These are phyloP conservation scores for Calcarisporium arbuscula DNA, from an alignment of 2,329 filamentous ascomycete species.

Conservation along the genomic window DNA sequence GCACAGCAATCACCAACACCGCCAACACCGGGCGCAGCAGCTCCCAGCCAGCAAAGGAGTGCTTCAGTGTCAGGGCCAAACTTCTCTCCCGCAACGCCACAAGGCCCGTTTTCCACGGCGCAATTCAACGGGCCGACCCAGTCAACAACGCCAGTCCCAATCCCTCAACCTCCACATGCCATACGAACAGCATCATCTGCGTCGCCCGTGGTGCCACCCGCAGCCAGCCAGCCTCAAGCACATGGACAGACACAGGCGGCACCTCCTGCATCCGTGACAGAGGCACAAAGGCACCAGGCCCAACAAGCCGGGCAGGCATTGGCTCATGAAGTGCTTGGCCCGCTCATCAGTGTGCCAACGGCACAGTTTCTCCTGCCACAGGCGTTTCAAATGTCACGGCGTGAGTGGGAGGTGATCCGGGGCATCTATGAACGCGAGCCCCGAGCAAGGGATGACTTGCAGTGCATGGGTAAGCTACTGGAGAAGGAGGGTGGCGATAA, in stretches of 20 bases:
- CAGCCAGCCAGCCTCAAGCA: conserved; percentile 8
- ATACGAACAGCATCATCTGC: conserved; percentile 12
- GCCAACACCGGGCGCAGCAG: conserved; percentile 28
- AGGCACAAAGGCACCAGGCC: conserved; percentile 32
- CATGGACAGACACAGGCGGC: conserved; percentile 1
- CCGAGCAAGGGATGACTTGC: conserved; percentile 56
- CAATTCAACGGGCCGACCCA: conserved; percentile 25
- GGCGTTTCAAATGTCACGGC: conserved; percentile 59
- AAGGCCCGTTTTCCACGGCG: conserved; percentile 20
- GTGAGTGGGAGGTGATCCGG: conserved; percentile 68
- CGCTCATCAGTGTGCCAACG: conserved; percentile 55
- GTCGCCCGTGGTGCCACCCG: conserved; percentile 3
- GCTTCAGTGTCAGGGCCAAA: conserved; percentile 43
- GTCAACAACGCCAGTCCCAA: conserved; percentile 28
- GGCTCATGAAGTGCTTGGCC: conserved; percentile 59
- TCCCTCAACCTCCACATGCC: conserved; percentile 25
- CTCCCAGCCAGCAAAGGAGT: conserved; percentile 33
- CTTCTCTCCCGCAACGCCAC: conserved; percentile 49
- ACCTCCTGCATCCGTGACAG: conserved; percentile 15
- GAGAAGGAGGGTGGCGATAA: conserved; percentile 37
- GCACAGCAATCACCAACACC: conserved; percentile 16
- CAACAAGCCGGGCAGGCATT: conserved; percentile 48
- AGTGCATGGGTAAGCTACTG: conserved; percentile 48
- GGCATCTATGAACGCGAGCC: conserved; percentile 62
- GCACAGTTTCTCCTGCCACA: conserved; percentile 65